Evolutionary conservation across 371 early-diverging fungal species (phyloP).

Genomic region (Mortierella polycephala): DNA sequence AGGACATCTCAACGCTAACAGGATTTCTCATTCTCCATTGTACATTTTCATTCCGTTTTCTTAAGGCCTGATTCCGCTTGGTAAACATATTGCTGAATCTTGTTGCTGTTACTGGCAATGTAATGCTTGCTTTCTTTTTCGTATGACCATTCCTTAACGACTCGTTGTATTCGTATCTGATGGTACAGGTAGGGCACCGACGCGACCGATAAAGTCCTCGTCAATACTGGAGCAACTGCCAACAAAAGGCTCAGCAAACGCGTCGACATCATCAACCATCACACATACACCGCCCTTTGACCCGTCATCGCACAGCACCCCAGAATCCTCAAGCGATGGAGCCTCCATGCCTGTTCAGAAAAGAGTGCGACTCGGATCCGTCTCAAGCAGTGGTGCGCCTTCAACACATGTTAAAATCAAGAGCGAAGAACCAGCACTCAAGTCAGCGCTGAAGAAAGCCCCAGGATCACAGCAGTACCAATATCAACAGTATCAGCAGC

Average conservation of each 20-base stretch:
- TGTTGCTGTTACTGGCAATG: neutral
- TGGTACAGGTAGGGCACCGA: constrained; percentile 33
- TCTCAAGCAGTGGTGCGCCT: constrained; percentile 29
- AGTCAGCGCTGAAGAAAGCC: constrained; percentile 25
- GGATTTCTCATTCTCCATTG: neutral
- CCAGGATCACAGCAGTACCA: constrained; percentile 18
- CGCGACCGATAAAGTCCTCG: constrained; percentile 36
- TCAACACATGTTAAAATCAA: constrained; percentile 47
- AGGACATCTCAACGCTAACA: neutral
- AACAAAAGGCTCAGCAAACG: constrained; percentile 11
- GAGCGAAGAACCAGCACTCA: constrained; percentile 25
- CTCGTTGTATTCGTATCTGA: too few species aligned
- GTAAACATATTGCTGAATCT: constrained; percentile 11
- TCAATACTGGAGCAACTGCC: constrained; percentile 26
- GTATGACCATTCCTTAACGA: too few species aligned
- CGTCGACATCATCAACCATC: constrained; percentile 4
- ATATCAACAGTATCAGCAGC: constrained; percentile 8
- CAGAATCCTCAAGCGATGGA: constrained; percentile 19
- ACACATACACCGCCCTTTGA: constrained; percentile 16
- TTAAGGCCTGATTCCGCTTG: constrained; percentile 49
- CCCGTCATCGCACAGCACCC: constrained; percentile 12
- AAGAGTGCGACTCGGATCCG: constrained; percentile 28
- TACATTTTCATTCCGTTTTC: neutral
- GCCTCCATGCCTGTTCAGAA: constrained; percentile 26
- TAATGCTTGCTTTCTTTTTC: neutral